Base-by-base conservation (phyloP, 1,284 basidiomycete species). In the Ustilago hordei region DNA sequence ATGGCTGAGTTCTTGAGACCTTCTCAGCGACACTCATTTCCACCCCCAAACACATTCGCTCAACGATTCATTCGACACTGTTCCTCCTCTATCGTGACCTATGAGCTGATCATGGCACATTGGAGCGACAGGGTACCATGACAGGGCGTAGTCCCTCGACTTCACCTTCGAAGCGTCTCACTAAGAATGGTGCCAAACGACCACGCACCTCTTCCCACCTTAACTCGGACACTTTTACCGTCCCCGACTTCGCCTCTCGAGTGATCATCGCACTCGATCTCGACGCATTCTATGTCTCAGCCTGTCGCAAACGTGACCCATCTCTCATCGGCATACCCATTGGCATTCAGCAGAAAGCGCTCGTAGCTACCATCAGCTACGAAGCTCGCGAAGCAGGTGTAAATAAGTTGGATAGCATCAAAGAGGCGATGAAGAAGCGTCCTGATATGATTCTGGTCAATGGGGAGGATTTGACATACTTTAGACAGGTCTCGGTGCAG, bases 281-380 rank as follows among this genome's bases (percentile, higher is more conserved):
- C 15, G 80, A 82, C 38, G 76, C 75, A 2, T 80, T 81, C 81
- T 86, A 86, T 60, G 86, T 85, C 38, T 82, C 84, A n/a, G 84
- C 84, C 15, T 85, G 85, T 32, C 79, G 87, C 11, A 76, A 84
- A 9, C 77, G 81, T 32, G 79, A 87, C 55, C 86, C 87, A 0
- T 54, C 75, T 3, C 82, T 87, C 8, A 48, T 77, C 5, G 84
- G 85, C 19, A 79, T 82, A 34, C 86, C 87, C 4, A 80, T 87
- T 28, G 87, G 87, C 1, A 84, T 87, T 56, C 82, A 86, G 66
- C 87, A 87, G 60, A 87, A 87, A 79, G 79, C 76, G 4, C 80
- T 87, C n/a, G 79, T 87, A 6, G 87, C 87, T 2, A 87, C 87
- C 17, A 79, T 82, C 64, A 79, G 73, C 38, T 87, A 87, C 52